Evolutionary conservation across 2,329 filamentous ascomycete species (phyloP), one percentile per base, ranked within the genome.

Genomic region (Pyrenochaeta sp.): DNA sequence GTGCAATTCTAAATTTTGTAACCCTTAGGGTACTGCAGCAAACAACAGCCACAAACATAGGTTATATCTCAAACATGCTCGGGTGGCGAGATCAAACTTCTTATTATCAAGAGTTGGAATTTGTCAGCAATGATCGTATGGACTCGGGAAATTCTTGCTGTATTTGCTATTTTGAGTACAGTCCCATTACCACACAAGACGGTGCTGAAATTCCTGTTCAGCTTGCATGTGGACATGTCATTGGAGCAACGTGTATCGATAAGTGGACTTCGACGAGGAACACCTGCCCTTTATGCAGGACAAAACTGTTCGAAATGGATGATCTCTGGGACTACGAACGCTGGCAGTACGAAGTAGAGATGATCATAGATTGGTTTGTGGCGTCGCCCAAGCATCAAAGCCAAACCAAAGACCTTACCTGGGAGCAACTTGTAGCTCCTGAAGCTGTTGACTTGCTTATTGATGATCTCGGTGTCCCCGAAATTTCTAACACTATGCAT

Each of bases 251-350:
- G 14, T 63, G 56, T 44, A 56, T 63, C 17, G 14, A 39, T 12
- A 56, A 29, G 15, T 67, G 58, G 63, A 49, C 35, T 7, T 20
- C 18, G 7, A 35, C 23, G 9, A 55, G 46, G 20, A 50, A 47
- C 21, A 59, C 63, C 23, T 66, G 60, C 35, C 60, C 58, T 7
- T 45, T 61, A 15, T 66, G 61, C 37, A 56, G 60, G 30, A 21
- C 33, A 18, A 30, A 29, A n/a, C n/a, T n/a, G n/a, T n/a, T n/a
- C n/a, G n/a, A n/a, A n/a, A n/a, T n/a, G n/a, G n/a, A n/a, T n/a
- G 29, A 46, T 48, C 31, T 49, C 3, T 17, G 17, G 35, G 33
- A 17, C 10, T 7, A 17, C 15, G 11, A n/a, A n/a, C 15, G 33
- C 29, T 33, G 35, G 4, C 35, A 37, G n/a, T 15, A 37, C n/a